These are phyloP conservation scores for Cryoendolithus antarcticus DNA, from an alignment of 2,329 filamentous ascomycete genomes.

Conservation along the genomic window DNA sequence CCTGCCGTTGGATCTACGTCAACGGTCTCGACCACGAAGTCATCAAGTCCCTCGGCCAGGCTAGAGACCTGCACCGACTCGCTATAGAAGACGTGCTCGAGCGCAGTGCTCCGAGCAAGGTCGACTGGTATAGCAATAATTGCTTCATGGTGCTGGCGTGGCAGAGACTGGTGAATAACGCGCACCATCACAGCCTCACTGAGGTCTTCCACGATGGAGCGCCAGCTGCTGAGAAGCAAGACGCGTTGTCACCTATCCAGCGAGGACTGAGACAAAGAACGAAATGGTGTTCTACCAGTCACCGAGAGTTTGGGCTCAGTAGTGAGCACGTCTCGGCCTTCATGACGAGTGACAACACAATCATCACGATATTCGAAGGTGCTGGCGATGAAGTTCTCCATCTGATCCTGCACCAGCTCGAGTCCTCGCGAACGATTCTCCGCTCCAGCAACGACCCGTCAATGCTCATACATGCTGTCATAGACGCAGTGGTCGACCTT, in stretches of 20 bases:
- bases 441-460: slow-evolving; percentile 77
- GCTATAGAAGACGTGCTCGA: slow-evolving; percentile 85
- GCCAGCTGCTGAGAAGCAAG: not conserved
- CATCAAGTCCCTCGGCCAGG: slow-evolving; percentile 61
- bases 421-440: slow-evolving; percentile 65
- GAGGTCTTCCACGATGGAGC: slow-evolving; percentile 4
- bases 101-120: slow-evolving; percentile 70
- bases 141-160: slow-evolving; percentile 28
- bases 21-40: slow-evolving; percentile 90
- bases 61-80: slow-evolving; percentile 67
- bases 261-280: slow-evolving; percentile 2
- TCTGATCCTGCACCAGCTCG: slow-evolving; percentile 67
- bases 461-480: slow-evolving; percentile 76
- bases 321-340: slow-evolving; percentile 89
- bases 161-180: slow-evolving; percentile 57
- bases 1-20: slow-evolving; percentile 85
- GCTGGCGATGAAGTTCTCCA: slow-evolving; percentile 71
- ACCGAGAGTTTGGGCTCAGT: slow-evolving; percentile 36
- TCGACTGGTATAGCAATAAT: slow-evolving; percentile 66
- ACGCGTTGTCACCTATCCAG: not conserved
- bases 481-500: slow-evolving; percentile 83
- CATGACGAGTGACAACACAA: slow-evolving; percentile 71
- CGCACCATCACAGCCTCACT: slow-evolving; percentile 24
- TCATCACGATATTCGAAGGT: slow-evolving; percentile 85
- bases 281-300: slow-evolving; percentile 9